Conservation (phyloP, 768 basidiomycete genomes). For the Scleroderma bovista region DNA sequence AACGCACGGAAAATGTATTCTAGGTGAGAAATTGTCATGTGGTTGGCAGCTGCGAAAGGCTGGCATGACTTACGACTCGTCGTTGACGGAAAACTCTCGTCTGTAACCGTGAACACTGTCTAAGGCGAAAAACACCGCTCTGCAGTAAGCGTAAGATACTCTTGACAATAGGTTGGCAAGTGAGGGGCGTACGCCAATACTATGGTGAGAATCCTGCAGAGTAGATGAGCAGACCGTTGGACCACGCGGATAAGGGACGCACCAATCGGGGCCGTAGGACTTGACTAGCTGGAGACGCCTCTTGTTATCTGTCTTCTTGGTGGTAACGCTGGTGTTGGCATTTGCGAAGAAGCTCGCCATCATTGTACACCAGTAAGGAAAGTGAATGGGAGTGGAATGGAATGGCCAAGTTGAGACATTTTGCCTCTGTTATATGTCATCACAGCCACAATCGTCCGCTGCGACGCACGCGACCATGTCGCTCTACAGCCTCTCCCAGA, state of each 20-base stretch:
- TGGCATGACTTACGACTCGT: conserved; percentile 51
- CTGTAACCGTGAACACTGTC: conserved; percentile 67
- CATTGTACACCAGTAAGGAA: neutral
- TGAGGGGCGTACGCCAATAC: conserved; percentile 48
- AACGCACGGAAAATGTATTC: conserved; percentile 22
- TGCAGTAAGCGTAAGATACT: conserved; percentile 19
- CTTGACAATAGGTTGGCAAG: neutral
- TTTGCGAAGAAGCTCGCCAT: conserved; percentile 13
- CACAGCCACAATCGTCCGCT: neutral
- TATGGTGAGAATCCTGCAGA: conserved; percentile 60
- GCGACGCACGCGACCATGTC: neutral
- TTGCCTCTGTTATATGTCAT: too few species aligned
- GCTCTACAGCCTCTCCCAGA: conserved; percentile 6
- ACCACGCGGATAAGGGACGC: conserved; percentile 14
- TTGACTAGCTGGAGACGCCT: conserved; percentile 39
- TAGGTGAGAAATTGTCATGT: conserved; percentile 8
- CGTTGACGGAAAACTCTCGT: conserved; percentile 71
- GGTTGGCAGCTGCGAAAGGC: conserved; percentile 2
- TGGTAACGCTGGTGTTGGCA: conserved; percentile 4
- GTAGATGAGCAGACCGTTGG: conserved; percentile 1
- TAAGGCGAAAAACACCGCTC: conserved; percentile 57
- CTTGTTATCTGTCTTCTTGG: conserved; percentile 18
- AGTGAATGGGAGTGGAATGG: too few species aligned
- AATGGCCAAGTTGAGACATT: too few species aligned
- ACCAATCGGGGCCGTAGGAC: conserved; percentile 80